phyloP scores from a whole-genome alignment of 1,284 basidiomycete species.

The Microbotryum scabiosae region DNA sequence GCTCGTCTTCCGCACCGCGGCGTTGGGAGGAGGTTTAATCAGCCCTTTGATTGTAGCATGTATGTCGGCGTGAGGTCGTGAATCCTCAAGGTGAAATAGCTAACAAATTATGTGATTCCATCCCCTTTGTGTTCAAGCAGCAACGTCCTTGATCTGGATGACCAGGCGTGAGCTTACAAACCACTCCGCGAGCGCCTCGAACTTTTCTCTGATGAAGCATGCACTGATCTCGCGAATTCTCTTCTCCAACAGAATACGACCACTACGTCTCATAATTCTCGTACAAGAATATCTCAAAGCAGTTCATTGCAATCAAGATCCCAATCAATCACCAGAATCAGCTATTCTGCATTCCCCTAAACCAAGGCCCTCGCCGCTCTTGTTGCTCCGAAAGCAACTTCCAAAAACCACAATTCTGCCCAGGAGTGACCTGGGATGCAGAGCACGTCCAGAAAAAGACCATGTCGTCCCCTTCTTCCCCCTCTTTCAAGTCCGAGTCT shows the following conservation, averaged over 20 bases:
- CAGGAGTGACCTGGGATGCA: conserved; percentile 67
- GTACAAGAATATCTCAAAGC: no score
- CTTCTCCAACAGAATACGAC: no score
- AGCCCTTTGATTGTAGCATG: conserved; percentile 79
- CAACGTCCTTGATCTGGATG: conserved; percentile 70
- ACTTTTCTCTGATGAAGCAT: no score
- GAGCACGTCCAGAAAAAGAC: conserved; percentile 83
- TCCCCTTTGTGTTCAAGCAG: conserved; percentile 41
- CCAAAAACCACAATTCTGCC: conserved; percentile 76
- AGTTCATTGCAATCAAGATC: no score
- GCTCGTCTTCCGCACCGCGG: conserved; percentile 71
- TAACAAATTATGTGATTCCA: background rate
- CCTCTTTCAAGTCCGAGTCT: background rate
- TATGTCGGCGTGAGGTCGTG: conserved; percentile 45
- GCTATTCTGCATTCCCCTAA: background rate
- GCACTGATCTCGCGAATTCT: no score
- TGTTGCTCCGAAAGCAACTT: conserved; percentile 54
- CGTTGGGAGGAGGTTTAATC: conserved; percentile 55
- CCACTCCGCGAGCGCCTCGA: no score
- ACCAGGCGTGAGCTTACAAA: conserved; percentile 8
- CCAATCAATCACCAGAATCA: no score
- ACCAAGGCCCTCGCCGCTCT: conserved; percentile 24
- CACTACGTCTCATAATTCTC: no score
- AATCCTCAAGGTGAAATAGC: background rate
- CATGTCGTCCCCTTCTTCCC: conserved; percentile 38